Evolutionary conservation across 495 filamentous ascomycete genomes (phyloP).

Genomic region (Tuber aestivum): DNA sequence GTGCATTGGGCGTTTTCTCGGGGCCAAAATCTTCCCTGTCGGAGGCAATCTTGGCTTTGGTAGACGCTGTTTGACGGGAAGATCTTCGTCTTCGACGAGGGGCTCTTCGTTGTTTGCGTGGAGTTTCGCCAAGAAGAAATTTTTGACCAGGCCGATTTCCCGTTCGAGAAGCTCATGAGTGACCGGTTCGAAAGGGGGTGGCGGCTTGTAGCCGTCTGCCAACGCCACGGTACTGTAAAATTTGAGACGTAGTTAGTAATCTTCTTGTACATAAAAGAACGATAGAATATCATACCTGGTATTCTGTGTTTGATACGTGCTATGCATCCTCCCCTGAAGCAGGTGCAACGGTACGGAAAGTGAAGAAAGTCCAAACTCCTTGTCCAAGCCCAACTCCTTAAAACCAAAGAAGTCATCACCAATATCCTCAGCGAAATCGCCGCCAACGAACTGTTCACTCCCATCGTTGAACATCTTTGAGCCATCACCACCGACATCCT

Average conservation of each 20-base stretch:
- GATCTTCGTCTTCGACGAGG: slow-evolving; percentile 87
- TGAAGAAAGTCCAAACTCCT: slow-evolving; percentile 75
- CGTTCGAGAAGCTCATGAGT: slow-evolving; percentile 66
- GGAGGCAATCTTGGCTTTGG: slow-evolving; percentile 91
- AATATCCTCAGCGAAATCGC: slow-evolving; percentile 94
- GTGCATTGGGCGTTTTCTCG: slow-evolving; percentile 77
- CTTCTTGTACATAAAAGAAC: slow-evolving; percentile 11
- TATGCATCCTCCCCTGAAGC: slow-evolving; percentile 82
- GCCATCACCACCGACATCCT: slow-evolving; percentile 73
- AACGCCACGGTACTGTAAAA: slow-evolving; percentile 47
- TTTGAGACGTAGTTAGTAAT: slow-evolving; percentile 21
- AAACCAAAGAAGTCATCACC: slow-evolving; percentile 99
- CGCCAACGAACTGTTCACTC: slow-evolving; percentile 92
- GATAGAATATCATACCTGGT: slow-evolving; percentile 39
- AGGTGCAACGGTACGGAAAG: slow-evolving; percentile 91
- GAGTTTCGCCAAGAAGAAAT: slow-evolving; percentile 84
- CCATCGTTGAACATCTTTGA: slow-evolving; percentile 88
- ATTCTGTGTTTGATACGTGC: slow-evolving; percentile 68
- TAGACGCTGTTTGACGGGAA: slow-evolving; percentile 82
- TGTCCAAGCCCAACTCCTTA: slow-evolving; percentile 86
- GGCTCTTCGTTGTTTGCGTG: slow-evolving; percentile 79
- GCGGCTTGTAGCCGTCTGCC: slow-evolving; percentile 61
- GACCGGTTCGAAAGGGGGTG: slow-evolving; percentile 70
- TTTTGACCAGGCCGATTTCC: slow-evolving; percentile 78
- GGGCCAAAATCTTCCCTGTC: slow-evolving; percentile 87